Conservation (phyloP, 345 rosid genomes). For the Melaleuca quinquenervia region DNA sequence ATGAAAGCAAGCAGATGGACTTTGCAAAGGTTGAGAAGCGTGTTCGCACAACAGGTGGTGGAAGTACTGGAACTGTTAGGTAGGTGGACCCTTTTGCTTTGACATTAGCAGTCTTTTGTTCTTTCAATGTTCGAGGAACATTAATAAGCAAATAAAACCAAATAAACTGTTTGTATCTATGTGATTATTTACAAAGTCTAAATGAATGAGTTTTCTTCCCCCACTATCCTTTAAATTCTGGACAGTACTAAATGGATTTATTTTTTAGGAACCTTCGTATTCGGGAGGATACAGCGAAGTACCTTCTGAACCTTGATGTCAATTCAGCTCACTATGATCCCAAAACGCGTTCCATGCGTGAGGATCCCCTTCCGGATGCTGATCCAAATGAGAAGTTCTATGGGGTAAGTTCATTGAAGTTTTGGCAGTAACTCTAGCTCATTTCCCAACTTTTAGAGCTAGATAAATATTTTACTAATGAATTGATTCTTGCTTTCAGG, state of each 20-base stretch:
- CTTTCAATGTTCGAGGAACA: neutral
- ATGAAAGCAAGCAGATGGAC: constrained; percentile 94
- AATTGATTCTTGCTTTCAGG: constrained; percentile 18
- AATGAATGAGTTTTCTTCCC: neutral
- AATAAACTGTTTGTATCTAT: neutral
- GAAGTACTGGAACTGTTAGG: constrained; percentile 98
- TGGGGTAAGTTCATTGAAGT: constrained; percentile 16
- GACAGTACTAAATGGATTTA: neutral
- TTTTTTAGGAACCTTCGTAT: constrained; percentile 31
- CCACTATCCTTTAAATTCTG: neutral
- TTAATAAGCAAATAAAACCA: neutral
- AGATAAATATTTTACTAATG: neutral
- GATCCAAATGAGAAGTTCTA: constrained; percentile 80
- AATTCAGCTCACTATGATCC: constrained; percentile 63
- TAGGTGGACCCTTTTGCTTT: neutral
- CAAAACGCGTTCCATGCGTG: constrained; percentile 69
- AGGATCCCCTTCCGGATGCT: constrained; percentile 79
- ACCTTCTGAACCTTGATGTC: constrained; percentile 58
- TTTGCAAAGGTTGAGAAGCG: constrained; percentile 97
- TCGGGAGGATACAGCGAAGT: constrained; percentile 54
- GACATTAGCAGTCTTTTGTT: neutral
- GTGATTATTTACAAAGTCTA: neutral
- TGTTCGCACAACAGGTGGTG: constrained; percentile 94
- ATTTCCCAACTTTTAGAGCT: neutral
- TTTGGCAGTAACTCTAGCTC: neutral